Conservation (phyloP, 306 rosid genomes). For the Acacia confusa region DNA sequence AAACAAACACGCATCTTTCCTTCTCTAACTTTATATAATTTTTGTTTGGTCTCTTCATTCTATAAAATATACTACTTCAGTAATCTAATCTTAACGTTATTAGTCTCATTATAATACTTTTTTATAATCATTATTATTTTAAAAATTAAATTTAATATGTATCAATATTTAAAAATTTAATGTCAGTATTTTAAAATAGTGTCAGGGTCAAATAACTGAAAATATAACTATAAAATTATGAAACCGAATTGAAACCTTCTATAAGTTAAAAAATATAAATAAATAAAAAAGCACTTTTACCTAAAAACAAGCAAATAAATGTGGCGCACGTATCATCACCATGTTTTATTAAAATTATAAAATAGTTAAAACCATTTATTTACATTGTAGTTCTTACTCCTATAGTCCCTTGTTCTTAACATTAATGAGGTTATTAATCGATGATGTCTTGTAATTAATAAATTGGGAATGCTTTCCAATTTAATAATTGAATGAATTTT, state of each 20-base stretch:
- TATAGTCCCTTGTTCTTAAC: not conserved
- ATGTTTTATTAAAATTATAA: no score
- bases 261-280: no score
- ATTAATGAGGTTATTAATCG: not conserved
- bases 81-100: not conserved
- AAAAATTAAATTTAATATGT: not conserved
- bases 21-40: no score
- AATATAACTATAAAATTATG: no score
- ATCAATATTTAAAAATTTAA: no score
- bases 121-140: not conserved
- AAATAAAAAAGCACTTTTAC: no score
- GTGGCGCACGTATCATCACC: no score
- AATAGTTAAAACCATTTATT: not conserved
- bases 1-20: no score
- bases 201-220: no score
- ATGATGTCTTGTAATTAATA: not conserved
- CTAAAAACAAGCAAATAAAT: no score
- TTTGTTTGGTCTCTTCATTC: not conserved
- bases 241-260: no score
- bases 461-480: not conserved
- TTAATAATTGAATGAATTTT: not conserved
- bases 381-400: not conserved
- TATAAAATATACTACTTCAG: not conserved
- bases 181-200: no score
- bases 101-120: not conserved